A percentile compares a stretch with the other conserved stretches of the same genome.
phyloP scores from a whole-genome alignment of 164 flowering plant genomes.

The Piper longum region DNA sequence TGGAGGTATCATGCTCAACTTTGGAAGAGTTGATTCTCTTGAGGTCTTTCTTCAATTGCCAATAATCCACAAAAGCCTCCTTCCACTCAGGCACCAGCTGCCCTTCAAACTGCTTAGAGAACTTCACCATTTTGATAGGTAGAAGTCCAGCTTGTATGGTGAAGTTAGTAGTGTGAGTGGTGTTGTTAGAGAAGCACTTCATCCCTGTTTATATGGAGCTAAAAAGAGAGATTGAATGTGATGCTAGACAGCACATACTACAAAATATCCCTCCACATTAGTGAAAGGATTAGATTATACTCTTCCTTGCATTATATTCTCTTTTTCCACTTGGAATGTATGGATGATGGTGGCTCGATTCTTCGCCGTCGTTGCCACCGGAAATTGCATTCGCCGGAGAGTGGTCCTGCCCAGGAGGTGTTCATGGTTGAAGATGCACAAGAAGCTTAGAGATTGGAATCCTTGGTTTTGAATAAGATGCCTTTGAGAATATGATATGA shows the following conservation, averaged over 20 bases:
- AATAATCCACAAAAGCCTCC: conserved; percentile 93
- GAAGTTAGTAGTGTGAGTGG: conserved; percentile 1
- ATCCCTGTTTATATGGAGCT: conserved; percentile 27
- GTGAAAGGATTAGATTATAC: conserved; percentile 9
- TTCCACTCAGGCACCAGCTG: conserved; percentile 98
- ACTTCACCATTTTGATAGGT: conserved; percentile 59
- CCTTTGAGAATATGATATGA: not conserved
- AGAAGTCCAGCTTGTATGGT: conserved; percentile 1
- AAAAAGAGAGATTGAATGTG: conserved; percentile 20
- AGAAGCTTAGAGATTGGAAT: too few species aligned
- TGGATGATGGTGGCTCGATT: conserved; percentile 5
- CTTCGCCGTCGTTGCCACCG: not conserved
- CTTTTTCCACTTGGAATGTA: conserved; percentile 25
- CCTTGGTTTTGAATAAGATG: not conserved
- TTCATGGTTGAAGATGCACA: not conserved
- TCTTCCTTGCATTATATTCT: conserved; percentile 9
- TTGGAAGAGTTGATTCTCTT: conserved; percentile 53
- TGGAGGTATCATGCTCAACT: conserved; percentile 1
- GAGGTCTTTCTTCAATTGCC: conserved; percentile 73
- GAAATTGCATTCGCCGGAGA: too few species aligned
- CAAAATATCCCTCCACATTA: conserved; percentile 34
- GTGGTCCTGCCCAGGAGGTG: not conserved
- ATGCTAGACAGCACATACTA: conserved; percentile 55
- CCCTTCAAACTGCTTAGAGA: conserved; percentile 88
- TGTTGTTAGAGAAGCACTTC: conserved; percentile 11